Evolutionary conservation across 345 rosid species (phyloP).

Genomic region (Syzygium oleosum): DNA sequence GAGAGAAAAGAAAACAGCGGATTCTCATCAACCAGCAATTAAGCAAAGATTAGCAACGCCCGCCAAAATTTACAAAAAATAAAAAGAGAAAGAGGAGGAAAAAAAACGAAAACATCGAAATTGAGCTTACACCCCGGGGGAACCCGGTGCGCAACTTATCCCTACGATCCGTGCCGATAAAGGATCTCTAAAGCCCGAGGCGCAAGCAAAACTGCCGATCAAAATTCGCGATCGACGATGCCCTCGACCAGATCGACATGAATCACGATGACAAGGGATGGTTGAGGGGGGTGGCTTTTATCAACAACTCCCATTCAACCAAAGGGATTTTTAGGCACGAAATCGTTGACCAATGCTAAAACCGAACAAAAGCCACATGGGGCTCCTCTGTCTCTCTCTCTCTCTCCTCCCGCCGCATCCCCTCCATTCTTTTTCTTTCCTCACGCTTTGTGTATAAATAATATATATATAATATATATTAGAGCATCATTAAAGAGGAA

Average conservation of each 20-base stretch:
- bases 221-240: no score
- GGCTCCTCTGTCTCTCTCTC: not conserved
- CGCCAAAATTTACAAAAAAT: not conserved
- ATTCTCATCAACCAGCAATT: not conserved
- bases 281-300: not conserved
- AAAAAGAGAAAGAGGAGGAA: rapidly evolving
- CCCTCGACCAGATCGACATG: not conserved
- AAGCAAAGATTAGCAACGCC: not conserved
- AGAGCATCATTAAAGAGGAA: not conserved
- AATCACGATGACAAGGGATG: not conserved
- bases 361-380: not conserved
- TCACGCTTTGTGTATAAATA: not conserved
- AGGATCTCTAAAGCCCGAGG: no score
- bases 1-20: not conserved
- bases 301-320: not conserved
- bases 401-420: not conserved
- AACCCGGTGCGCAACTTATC: no score
- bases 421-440: not conserved
- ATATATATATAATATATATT: not conserved
- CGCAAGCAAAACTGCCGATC: no score
- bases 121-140: no score
- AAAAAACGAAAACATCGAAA: no score
- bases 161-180: no score
- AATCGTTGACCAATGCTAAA: not conserved
- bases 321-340: not conserved